Evolutionary conservation across 148 eudicot genomes (phyloP).

Genomic region (Bassia scoparia): DNA sequence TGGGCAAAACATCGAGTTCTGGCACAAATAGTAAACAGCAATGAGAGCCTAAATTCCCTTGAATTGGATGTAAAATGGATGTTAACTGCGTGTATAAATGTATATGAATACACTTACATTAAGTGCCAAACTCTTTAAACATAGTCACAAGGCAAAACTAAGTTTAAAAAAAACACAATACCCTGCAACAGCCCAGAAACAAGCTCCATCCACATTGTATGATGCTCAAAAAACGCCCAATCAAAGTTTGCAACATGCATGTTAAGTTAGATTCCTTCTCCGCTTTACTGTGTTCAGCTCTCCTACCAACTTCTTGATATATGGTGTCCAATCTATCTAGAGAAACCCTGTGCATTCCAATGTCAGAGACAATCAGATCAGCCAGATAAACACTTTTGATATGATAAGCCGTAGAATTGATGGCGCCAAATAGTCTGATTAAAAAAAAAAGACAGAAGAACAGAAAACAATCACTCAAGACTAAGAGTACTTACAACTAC

Average conservation of each 20-base stretch:
- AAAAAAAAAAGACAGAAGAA: not conserved
- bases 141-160: conserved; percentile 7
- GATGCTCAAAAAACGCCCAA: conserved; percentile 80
- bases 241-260: conserved; percentile 70
- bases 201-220: conserved; percentile 73
- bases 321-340: conserved; percentile 88
- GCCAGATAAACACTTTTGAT: not conserved
- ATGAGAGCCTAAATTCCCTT: conserved; percentile 7
- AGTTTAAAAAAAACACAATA: conserved; percentile 25
- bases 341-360: conserved; percentile 58
- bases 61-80: not conserved
- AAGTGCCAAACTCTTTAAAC: not conserved
- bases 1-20: conserved; percentile 89
- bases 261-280: conserved; percentile 81
- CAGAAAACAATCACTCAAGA: not conserved
- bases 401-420: not conserved
- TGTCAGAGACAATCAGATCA: conserved; percentile 3
- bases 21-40: conserved; percentile 34
- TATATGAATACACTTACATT: not conserved
- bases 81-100: not conserved
- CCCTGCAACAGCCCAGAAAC: conserved; percentile 85
- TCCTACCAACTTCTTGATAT: conserved; percentile 54
- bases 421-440: not conserved
- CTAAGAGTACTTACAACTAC: not conserved
- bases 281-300: conserved; percentile 74